phyloP scores from a whole-genome alignment of 768 basidiomycete species.

The Tubosaeta brunneosetosa region DNA sequence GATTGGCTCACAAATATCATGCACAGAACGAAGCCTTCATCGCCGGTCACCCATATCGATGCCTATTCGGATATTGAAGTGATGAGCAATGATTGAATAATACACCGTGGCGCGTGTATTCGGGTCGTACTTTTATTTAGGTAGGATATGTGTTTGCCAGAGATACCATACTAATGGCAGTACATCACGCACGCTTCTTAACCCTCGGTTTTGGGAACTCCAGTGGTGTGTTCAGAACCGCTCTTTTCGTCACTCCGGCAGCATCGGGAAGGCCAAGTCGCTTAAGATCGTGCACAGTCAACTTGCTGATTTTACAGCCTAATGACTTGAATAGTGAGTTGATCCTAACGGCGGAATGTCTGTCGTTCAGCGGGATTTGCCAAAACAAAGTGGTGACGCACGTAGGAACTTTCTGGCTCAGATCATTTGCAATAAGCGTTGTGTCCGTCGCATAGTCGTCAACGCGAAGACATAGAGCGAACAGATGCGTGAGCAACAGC shows the following conservation, averaged over 20 bases:
- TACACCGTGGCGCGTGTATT: background rate
- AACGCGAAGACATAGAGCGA: conserved; percentile 73
- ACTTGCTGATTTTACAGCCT: conserved; percentile 66
- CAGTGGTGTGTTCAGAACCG: conserved; percentile 70
- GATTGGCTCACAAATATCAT: too few relatives aligned
- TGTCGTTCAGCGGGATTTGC: conserved; percentile 1
- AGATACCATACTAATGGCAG: background rate
- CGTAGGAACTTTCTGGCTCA: conserved; percentile 62
- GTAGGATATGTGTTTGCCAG: background rate
- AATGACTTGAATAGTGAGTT: conserved; percentile 72
- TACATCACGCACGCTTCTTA: conserved; percentile 27
- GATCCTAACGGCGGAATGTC: conserved; percentile 36
- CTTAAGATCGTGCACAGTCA: conserved; percentile 60
- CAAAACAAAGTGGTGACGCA: conserved; percentile 36
- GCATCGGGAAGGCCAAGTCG: conserved; percentile 62
- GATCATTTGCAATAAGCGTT: conserved; percentile 62
- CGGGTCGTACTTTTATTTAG: background rate
- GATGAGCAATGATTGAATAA: background rate
- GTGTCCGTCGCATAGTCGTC: conserved; percentile 77
- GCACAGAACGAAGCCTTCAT: too few relatives aligned
- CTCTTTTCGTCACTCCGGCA: conserved; percentile 62
- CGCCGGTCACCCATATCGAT: background rate
- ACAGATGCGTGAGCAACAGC: conserved; percentile 70
- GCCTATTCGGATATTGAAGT: background rate
- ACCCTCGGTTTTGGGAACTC: conserved; percentile 67